Evolutionary conservation across 306 rosid species (phyloP).

Genomic region (Rosa multiflora): DNA sequence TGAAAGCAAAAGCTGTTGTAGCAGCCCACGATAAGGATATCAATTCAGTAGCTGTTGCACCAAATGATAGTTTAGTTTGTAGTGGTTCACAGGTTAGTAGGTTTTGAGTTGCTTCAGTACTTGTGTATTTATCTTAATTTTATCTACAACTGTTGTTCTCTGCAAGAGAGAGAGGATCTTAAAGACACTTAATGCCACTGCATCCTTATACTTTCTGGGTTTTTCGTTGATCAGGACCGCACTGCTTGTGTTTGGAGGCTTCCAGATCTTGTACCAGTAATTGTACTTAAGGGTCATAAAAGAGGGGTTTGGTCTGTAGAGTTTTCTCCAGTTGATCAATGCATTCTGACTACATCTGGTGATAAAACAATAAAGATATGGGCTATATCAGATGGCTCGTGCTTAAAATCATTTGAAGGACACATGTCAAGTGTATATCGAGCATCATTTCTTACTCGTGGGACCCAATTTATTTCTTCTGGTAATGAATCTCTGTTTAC

Average conservation of each 20-base stretch:
- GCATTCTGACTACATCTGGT: constrained; percentile 93
- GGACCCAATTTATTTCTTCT: constrained; percentile 83
- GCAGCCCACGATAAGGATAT: constrained; percentile 98
- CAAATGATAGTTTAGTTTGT: constrained; percentile 89
- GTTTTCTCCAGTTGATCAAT: constrained; percentile 96
- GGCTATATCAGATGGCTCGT: constrained; percentile 90
- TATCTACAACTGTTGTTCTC: background rate
- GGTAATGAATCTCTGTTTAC: constrained; percentile 45
- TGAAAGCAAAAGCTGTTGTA: constrained; percentile 88
- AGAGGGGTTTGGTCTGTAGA: constrained; percentile 97
- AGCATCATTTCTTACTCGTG: constrained; percentile 90
- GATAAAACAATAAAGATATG: constrained; percentile 93
- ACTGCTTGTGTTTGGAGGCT: constrained; percentile 97
- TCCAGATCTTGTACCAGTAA: constrained; percentile 73
- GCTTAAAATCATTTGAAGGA: constrained; percentile 95
- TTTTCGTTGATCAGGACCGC: constrained; percentile 61
- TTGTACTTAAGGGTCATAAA: constrained; percentile 86
- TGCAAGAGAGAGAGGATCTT: constrained; percentile 8
- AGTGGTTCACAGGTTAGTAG: constrained; percentile 95
- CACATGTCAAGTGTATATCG: constrained; percentile 86
- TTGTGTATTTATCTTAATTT: background rate
- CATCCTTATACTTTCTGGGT: constrained; percentile 11
- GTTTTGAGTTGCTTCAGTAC: constrained; percentile 14
- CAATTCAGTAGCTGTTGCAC: constrained; percentile 91
- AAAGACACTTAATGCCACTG: constrained; percentile 7